Base-by-base conservation (phyloP, 2,329 filamentous ascomycete species). In the Tolypocladium inflatum region DNA sequence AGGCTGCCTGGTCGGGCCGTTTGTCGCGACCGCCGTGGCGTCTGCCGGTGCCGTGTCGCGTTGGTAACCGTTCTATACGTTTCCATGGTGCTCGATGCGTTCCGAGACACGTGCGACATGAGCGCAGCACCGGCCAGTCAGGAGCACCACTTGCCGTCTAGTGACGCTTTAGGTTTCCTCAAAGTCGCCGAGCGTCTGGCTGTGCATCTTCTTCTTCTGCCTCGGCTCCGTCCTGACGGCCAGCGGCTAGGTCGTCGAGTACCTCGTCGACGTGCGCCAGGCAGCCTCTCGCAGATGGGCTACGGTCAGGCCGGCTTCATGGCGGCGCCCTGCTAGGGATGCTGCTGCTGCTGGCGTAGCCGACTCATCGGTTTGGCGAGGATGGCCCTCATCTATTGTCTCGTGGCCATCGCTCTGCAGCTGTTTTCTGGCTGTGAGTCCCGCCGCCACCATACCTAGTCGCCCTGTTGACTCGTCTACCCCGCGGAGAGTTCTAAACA, bases 171-270 rank as follows among this genome's bases (percentile, higher is more conserved):
- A 6, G 60, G 62, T 0, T 70, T 81, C 52, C 76, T 84, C 55
- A 75, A 74, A 39, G 68, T 70, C 9, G 2, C 78, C 72, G 19
- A 74, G 74, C 4, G 71, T 87, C 4, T 87, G 83, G 80, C 66
- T 87, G 3, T 83, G 82, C 54, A 57, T 85, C 67, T 87, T 82
- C 70, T 87, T 87, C 70, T 85, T 86, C 66, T 80, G 81, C 55
- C 72, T 87, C 0, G 84, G 85, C 0, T 78, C 77, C 0, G 67
- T 65, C 1, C 76, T 84, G 2, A 87, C 84, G 0, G 79, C 82
- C 0, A 68, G 73, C 59, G 83, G 85, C 1, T 88, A 84, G 85
- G 79, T 87, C 0, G 84, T 87, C 2, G 82, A 86, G 62, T 88
- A 84, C 57, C 75, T 88, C 3, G 80, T 86, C 8, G 76, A 77